Evolutionary conservation across 306 rosid genomes (phyloP), one percentile per base, ranked within the genome.

Genomic region (Glycine latifolia): DNA sequence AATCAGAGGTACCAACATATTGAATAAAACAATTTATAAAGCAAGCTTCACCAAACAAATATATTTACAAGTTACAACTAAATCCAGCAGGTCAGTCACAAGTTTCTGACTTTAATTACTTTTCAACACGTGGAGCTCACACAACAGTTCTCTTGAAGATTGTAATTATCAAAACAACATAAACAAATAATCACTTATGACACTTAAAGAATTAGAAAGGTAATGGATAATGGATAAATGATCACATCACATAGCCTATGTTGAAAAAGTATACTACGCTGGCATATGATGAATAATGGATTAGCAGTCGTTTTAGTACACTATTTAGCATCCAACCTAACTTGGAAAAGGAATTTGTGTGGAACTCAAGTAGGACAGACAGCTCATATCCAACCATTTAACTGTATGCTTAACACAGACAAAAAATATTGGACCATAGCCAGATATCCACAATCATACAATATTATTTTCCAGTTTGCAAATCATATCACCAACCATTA

Each of bases 401-500:
- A 76, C 26, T 77, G 70, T 49, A 26, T 0, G 31, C 31, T 26
- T 26, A 44, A 65, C 50, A 89, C 53, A 81, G 67, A 68, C 79
- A 66, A 58, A 20, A 35, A 63, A 66, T 73, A 82, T 76, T 35
- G 79, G 69, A 80, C 66, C 86, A 47, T 13, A 50, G 53, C 53
- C 60, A 52, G 39, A 79, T 37, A 67, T 62, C 67, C 53, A 83
- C 35, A 79, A 75, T 62, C 87, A 78, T 81, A 59, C 77, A 17
- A 67, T 31, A 80, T 43, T 6, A 6, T 43, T 68, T 77, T 71
- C 82, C 87, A 76, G 75, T 73, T 43, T 71, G 55, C 83, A 81
- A 67, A 76, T 67, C 87, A 87, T 48, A 68, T 68, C 84, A 62
- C 77, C 83, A 77, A 74, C 77, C 86, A 68, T 79, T 55, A 71